These are phyloP conservation scores for Spergularia bocconei DNA, from an alignment of 148 eudicot species.

Conservation along the genomic window DNA sequence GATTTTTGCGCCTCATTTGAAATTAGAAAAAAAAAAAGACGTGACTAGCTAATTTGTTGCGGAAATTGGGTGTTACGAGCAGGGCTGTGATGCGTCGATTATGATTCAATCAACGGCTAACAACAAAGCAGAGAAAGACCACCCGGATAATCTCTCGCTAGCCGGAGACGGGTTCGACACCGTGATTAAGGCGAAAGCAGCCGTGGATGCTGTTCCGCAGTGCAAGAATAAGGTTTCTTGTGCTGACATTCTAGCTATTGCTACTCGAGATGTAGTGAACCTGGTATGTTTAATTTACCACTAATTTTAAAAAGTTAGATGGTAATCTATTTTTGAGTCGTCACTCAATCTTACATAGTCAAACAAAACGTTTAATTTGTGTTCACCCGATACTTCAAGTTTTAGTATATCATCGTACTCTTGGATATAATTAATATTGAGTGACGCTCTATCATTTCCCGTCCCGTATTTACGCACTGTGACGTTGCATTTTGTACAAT, in stretches of 20 bases:
- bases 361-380: too few relatives aligned
- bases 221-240: slow-evolving; percentile 77
- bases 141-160: slow-evolving; percentile 65
- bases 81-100: slow-evolving; percentile 89
- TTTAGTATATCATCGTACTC: too few relatives aligned
- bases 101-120: slow-evolving; percentile 45
- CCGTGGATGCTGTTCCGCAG: slow-evolving; percentile 52
- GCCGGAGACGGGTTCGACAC: slow-evolving; percentile 91
- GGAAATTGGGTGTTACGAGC: not conserved
- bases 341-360: too few relatives aligned
- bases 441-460: too few relatives aligned
- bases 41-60: not conserved
- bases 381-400: too few relatives aligned
- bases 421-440: too few relatives aligned
- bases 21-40: too few relatives aligned
- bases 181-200: slow-evolving; percentile 69
- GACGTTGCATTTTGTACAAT: too few relatives aligned
- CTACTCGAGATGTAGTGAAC: slow-evolving; percentile 64
- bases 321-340: too few relatives aligned
- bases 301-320: too few relatives aligned
- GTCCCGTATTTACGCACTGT: too few relatives aligned
- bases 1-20: too few relatives aligned
- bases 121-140: slow-evolving; percentile 72
- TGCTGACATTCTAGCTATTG: slow-evolving; percentile 81
- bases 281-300: slow-evolving; percentile 29